Base-by-base conservation (phyloP, 2,329 filamentous ascomycete genomes). In the Blastomyces emzantsi region DNA sequence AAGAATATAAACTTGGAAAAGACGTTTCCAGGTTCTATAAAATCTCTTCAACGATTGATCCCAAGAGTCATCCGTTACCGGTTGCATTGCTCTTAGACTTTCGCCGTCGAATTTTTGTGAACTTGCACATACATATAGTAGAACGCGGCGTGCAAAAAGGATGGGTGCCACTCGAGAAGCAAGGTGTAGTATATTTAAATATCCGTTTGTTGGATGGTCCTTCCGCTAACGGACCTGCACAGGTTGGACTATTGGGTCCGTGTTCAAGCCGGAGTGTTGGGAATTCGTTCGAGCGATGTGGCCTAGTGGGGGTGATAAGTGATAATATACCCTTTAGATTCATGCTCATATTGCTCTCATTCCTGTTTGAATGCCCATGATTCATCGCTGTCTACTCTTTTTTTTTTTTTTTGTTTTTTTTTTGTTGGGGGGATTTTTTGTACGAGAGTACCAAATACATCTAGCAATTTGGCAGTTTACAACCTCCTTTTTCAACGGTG, bases 231-330 rank as follows among this genome's bases (percentile, higher is more conserved):
- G 19, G 25, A 11, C 25, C 1, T 30, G 2, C 17, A 43, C 11
- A 59, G 56, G 56, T 39, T 55, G 47, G 43, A 43, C 45, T 13
- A 47, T 62, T 39, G 60, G 60, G 11, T 28, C 6, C 9, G 4
- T 62, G 25, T 67, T 66, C 33, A 63, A 62, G 28, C 66, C 66
- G 3, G 66, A 67, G 47, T 66, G 63, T 49, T 67, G 64, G 64
- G 66, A 67, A 33, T 66, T 36, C 30, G 52, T 55, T 55, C 52
- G 52, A 55, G 52, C 52, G 19, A 8, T 56, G 33, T 56, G 52
- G 52, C 33, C 52, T 36, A 22, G 36, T 3, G n/a, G n/a, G n/a
- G n/a, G n/a, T n/a, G n/a, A n/a, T n/a, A n/a, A n/a, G n/a, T n/a
- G n/a, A n/a, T n/a, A n/a, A n/a, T n/a, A 51, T 30, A 51, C 49